phyloP scores from a whole-genome alignment of 805 yeast genomes.

The Zygotorulaspora chibaensis region DNA sequence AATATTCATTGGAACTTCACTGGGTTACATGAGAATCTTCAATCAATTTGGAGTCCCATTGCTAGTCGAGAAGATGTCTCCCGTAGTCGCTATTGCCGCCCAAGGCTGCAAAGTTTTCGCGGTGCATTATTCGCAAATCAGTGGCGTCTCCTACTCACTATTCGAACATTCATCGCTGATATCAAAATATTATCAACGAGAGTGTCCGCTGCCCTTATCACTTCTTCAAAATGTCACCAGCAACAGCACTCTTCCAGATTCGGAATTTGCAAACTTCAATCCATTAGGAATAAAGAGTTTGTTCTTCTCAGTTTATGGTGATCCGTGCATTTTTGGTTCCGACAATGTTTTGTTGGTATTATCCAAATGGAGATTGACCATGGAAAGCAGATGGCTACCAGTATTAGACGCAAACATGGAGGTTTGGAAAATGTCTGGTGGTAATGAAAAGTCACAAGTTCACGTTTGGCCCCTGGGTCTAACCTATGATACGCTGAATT shows the following conservation, averaged over 20 bases:
- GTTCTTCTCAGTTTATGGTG: constrained; percentile 86
- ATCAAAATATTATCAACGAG: constrained; percentile 41
- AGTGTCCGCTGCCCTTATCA: constrained; percentile 42
- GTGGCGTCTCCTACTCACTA: constrained; percentile 28
- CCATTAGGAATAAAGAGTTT: constrained; percentile 49
- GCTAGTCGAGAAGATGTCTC: constrained; percentile 62
- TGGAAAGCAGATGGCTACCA: constrained; percentile 86
- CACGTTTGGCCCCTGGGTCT: constrained; percentile 87
- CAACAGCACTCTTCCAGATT: constrained; percentile 34
- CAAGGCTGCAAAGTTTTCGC: constrained; percentile 52
- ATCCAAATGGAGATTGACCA: constrained; percentile 70
- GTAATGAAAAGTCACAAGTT: constrained; percentile 45
- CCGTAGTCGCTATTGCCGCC: constrained; percentile 70
- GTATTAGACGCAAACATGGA: constrained; percentile 52
- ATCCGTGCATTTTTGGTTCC: constrained; percentile 82
- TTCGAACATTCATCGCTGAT: constrained; percentile 26
- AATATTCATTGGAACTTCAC: constrained; percentile 66
- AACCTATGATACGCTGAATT: constrained; percentile 62
- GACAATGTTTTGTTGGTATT: constrained; percentile 69
- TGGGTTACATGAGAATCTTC: constrained; percentile 70
- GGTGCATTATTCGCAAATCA: constrained; percentile 38
- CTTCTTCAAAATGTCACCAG: constrained; percentile 21
- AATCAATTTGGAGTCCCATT: constrained; percentile 71
- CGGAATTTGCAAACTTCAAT: constrained; percentile 22
- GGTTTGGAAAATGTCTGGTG: constrained; percentile 48